phyloP scores from a whole-genome alignment of 306 rosid genomes.

The Castanospermum australe region DNA sequence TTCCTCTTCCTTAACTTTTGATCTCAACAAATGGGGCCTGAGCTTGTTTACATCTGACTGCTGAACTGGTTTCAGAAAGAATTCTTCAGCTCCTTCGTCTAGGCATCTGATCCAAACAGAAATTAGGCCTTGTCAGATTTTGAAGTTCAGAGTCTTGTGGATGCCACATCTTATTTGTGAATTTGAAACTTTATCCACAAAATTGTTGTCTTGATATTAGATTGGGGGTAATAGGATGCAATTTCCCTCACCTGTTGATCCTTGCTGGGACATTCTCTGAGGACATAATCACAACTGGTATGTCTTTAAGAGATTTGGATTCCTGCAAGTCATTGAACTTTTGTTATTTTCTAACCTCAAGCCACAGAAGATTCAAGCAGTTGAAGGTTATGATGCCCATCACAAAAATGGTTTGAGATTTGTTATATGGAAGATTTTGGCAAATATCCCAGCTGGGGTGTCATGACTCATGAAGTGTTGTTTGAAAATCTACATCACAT shows the following conservation, averaged over 20 bases:
- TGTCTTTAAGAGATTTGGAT: slow-evolving; percentile 76
- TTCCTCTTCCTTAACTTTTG: slow-evolving; percentile 45
- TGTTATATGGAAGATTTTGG: background rate
- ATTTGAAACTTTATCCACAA: background rate
- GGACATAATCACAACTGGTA: slow-evolving; percentile 93
- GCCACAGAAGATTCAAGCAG: background rate
- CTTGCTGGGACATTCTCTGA: slow-evolving; percentile 88
- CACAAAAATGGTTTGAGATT: background rate
- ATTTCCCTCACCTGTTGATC: slow-evolving; percentile 59
- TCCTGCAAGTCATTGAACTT: slow-evolving; percentile 49
- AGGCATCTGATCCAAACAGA: slow-evolving; percentile 58
- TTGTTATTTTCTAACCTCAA: slow-evolving; percentile 14
- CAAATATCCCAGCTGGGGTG: background rate
- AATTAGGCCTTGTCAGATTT: slow-evolving; percentile 21
- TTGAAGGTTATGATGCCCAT: background rate
- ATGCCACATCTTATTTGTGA: background rate
- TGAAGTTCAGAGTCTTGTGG: background rate
- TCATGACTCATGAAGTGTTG: background rate
- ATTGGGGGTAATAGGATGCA: background rate
- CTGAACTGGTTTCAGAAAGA: slow-evolving; percentile 78
- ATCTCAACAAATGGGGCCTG: slow-evolving; percentile 66
- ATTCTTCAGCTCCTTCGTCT: slow-evolving; percentile 91
- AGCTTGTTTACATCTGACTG: slow-evolving; percentile 76
- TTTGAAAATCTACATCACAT: slow-evolving; percentile 6
- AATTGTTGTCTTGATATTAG: background rate